phyloP scores from a whole-genome alignment of 2,329 filamentous ascomycete genomes.

The Arthrobotrys iridis region DNA sequence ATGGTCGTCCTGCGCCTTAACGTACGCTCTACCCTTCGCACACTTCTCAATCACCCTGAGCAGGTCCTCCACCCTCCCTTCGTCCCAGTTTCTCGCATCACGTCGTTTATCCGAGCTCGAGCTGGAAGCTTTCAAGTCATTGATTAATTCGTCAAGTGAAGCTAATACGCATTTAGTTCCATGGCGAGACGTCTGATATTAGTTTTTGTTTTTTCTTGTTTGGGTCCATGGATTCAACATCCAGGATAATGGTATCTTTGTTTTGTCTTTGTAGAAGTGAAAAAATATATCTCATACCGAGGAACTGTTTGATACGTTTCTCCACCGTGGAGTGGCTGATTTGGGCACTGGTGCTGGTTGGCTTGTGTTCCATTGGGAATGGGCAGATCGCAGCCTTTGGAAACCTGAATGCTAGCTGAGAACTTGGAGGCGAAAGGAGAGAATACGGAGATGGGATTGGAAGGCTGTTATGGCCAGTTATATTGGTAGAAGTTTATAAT shows the following conservation, averaged over 20 bases:
- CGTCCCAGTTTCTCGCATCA: slow-evolving; percentile 22
- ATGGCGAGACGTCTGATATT: neutral
- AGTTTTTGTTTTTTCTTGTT: neutral
- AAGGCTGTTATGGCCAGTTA: neutral
- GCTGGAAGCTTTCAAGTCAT: slow-evolving; percentile 24
- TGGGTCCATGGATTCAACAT: slow-evolving; percentile 2
- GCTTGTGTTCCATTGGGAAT: slow-evolving; percentile 38
- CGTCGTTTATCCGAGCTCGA: neutral
- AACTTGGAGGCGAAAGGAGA: neutral
- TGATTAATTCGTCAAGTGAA: slow-evolving; percentile 11
- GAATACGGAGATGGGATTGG: neutral
- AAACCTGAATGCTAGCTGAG: no score
- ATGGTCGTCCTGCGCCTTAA: slow-evolving; percentile 40
- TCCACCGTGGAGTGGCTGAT: slow-evolving; percentile 31
- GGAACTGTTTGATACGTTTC: slow-evolving; percentile 44
- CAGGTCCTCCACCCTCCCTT: slow-evolving; percentile 14
- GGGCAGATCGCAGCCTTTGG: neutral
- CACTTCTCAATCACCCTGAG: slow-evolving; percentile 25
- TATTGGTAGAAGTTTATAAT: neutral
- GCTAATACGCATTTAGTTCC: neutral
- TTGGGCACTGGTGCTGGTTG: neutral
- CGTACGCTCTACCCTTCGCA: slow-evolving; percentile 29
- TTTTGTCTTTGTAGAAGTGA: no score
- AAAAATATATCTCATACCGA: slow-evolving; percentile 29
- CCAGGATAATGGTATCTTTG: slow-evolving; percentile 25